phyloP scores from a whole-genome alignment of 164 flowering plant genomes.

The Tinospora cordifolia region DNA sequence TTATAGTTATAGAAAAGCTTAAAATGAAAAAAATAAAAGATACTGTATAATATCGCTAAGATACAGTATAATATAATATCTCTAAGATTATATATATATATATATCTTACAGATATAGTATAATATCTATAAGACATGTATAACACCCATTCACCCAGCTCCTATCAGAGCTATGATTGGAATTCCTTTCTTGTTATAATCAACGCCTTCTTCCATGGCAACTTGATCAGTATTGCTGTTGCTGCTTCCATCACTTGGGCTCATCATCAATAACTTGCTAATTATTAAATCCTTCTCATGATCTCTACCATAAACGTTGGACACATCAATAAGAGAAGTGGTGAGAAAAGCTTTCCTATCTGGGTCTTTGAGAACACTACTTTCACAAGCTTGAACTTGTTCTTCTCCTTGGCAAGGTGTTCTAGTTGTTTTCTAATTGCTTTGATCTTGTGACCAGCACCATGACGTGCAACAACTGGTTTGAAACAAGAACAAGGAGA shows the following conservation, averaged over 20 bases:
- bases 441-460: slow-evolving; percentile 5
- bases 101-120: too few relatives aligned
- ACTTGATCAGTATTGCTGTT: neutral
- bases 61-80: too few relatives aligned
- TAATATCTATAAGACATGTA: too few relatives aligned
- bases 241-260: slow-evolving; percentile 4
- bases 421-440: slow-evolving; percentile 1
- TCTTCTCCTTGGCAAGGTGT: slow-evolving; percentile 3
- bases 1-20: too few relatives aligned
- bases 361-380: neutral
- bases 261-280: neutral
- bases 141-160: slow-evolving; percentile 20
- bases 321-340: slow-evolving; percentile 1
- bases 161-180: slow-evolving; percentile 15
- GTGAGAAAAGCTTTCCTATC: neutral
- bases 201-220: neutral
- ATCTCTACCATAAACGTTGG: slow-evolving; percentile 1
- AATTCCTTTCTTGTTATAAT: too few relatives aligned
- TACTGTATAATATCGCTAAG: too few relatives aligned
- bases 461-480: neutral
- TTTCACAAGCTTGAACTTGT: neutral
- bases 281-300: neutral
- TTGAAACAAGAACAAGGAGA: neutral
- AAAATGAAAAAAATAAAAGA: too few relatives aligned
- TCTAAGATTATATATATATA: too few relatives aligned